These are phyloP conservation scores for Lasiodiplodia hormozganensis DNA, from an alignment of 2,329 filamentous ascomycete species.

Conservation along the genomic window DNA sequence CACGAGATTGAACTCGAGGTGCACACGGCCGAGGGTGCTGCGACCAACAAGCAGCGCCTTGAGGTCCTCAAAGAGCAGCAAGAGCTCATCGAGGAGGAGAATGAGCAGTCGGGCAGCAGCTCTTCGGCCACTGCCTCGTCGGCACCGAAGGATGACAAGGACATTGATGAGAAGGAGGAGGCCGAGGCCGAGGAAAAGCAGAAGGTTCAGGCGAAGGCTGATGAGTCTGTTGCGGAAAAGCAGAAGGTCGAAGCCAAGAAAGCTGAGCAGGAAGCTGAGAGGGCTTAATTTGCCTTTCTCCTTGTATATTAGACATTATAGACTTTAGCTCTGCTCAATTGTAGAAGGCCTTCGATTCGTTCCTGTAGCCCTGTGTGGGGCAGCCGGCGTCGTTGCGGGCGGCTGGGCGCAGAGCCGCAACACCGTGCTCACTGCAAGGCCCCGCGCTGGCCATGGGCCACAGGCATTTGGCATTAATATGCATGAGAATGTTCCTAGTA, in stretches of 20 bases:
- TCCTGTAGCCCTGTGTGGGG: neutral
- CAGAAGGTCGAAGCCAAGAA: constrained; percentile 29
- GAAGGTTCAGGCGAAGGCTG: constrained; percentile 12
- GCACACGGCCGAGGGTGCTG: constrained; percentile 93
- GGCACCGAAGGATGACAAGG: constrained; percentile 82
- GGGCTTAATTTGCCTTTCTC: constrained; percentile 22
- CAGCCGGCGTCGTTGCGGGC: neutral
- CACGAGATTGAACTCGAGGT: constrained; percentile 99
- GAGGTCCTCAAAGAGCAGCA: constrained; percentile 99
- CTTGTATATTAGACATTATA: constrained; percentile 20
- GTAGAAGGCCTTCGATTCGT: constrained; percentile 18
- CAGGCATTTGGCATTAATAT: neutral
- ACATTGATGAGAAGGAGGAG: constrained; percentile 85
- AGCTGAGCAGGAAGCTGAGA: constrained; percentile 30
- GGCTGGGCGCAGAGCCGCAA: constrained; percentile 11
- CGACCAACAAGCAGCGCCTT: constrained; percentile 98
- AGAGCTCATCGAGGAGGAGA: constrained; percentile 96
- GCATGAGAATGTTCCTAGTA: neutral
- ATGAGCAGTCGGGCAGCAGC: constrained; percentile 84
- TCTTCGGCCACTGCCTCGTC: constrained; percentile 61
- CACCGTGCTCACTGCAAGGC: neutral
- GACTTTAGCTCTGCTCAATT: constrained; percentile 29
- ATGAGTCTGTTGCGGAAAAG: constrained; percentile 3
- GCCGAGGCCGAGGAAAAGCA: constrained; percentile 14
- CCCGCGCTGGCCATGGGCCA: neutral